phyloP scores from a whole-genome alignment of 2,329 filamentous ascomycete genomes.

The Hortaea werneckii region DNA sequence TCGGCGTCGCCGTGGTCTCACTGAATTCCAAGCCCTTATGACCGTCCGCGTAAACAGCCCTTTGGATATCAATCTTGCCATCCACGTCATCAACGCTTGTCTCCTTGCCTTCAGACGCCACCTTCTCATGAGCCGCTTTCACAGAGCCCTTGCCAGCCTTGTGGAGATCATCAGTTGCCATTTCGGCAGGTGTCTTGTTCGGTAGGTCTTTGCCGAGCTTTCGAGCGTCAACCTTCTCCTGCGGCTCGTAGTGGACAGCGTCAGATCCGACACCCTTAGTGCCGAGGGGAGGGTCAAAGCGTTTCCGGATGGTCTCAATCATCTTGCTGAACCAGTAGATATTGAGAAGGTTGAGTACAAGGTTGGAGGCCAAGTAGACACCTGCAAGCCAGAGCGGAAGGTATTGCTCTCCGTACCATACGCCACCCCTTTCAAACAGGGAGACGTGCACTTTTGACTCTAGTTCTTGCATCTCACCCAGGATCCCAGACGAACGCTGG shows the following conservation, averaged over 20 bases:
- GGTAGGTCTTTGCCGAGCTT: not conserved
- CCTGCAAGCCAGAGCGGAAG: conserved; percentile 61
- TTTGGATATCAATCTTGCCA: conserved; percentile 3
- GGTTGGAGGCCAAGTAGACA: conserved; percentile 59
- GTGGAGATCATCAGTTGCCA: not conserved
- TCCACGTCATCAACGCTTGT: conserved; percentile 3
- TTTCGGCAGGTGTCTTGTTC: not conserved
- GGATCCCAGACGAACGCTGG: conserved; percentile 6
- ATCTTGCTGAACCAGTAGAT: conserved; percentile 83
- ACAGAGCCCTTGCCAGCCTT: conserved; percentile 12
- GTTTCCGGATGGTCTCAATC: conserved; percentile 67
- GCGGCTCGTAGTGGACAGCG: conserved; percentile 15
- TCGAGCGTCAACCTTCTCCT: conserved; percentile 5
- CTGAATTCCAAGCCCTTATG: conserved; percentile 17
- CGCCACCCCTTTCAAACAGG: conserved; percentile 6
- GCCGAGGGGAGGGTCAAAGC: conserved; percentile 53
- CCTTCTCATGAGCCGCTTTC: conserved; percentile 15
- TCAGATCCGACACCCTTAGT: conserved; percentile 27
- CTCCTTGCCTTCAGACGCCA: conserved; percentile 13
- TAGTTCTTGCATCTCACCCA: conserved; percentile 3
- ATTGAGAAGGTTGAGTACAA: conserved; percentile 66
- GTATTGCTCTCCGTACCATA: conserved; percentile 10
- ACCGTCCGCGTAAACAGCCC: conserved; percentile 17
- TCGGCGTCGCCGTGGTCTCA: conserved; percentile 4
- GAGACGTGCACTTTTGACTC: conserved; percentile 16